A percentile compares a stretch with the other conserved stretches of the same genome.
Conservation (phyloP, 495 filamentous ascomycete genomes). For the Penicillium canescens region DNA sequence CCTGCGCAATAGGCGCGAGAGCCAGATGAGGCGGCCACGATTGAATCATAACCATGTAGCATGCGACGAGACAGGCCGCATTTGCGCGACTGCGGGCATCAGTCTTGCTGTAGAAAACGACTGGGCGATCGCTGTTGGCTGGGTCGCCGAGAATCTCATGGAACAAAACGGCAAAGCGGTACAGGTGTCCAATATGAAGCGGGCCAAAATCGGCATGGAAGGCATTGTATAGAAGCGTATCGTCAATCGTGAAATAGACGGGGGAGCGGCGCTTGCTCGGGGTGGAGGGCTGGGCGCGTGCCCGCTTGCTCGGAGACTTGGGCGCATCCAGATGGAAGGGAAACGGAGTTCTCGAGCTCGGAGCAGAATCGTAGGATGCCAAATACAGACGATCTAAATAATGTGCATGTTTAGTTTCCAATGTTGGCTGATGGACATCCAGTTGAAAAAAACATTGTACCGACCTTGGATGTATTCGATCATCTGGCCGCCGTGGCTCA, state of each 20-base stretch:
- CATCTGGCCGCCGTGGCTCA: conserved; percentile 64
- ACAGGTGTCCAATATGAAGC: conserved; percentile 93
- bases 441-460: conserved; percentile 14
- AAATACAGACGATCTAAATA: conserved; percentile 86
- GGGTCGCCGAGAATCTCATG: conserved; percentile 92
- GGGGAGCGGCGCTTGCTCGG: conserved; percentile 60
- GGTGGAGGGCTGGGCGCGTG: conserved; percentile 60
- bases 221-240: conserved; percentile 90
- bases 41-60: conserved; percentile 99
- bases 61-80: conserved; percentile 91
- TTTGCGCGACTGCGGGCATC: conserved; percentile 95
- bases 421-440: neutral
- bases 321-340: conserved; percentile 69
- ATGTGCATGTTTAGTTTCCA: conserved; percentile 14
- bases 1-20: conserved; percentile 93
- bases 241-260: conserved; percentile 94
- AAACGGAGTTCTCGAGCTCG: conserved; percentile 78
- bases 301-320: conserved; percentile 73
- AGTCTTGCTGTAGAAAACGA: conserved; percentile 92
- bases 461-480: conserved; percentile 79
- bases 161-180: conserved; percentile 91
- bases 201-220: conserved; percentile 99
- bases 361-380: conserved; percentile 83
- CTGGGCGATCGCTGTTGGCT: conserved; percentile 75
- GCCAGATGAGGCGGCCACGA: conserved; percentile 97